Conservation (phyloP, 306 rosid species). For the Boehmeria nivea region DNA sequence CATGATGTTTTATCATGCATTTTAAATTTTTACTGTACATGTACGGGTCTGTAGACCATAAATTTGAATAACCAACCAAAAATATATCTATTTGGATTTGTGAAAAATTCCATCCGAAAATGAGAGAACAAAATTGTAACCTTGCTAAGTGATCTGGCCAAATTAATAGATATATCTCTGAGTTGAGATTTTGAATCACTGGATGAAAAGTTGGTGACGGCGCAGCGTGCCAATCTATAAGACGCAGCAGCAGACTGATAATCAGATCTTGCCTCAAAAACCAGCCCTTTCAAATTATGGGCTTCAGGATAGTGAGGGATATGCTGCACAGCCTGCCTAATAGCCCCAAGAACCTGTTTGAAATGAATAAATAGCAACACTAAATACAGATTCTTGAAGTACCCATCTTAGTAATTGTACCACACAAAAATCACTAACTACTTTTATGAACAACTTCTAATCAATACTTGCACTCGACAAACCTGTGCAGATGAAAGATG, state of each 20-base stretch:
- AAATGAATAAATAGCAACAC: constrained; percentile 8
- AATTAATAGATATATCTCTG: constrained; percentile 65
- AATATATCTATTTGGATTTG: no score
- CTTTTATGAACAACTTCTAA: no score
- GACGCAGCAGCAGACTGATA: constrained; percentile 64
- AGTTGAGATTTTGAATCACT: constrained; percentile 38
- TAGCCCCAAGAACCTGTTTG: constrained; percentile 89
- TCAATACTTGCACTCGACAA: constrained; percentile 22
- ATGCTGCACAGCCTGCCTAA: constrained; percentile 81
- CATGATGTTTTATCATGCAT: no score
- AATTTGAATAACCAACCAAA: constrained; percentile 9
- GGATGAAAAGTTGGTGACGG: constrained; percentile 34
- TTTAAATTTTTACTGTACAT: no score
- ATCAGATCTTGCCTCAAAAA: constrained; percentile 71
- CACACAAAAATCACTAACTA: no score
- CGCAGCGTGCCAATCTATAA: constrained; percentile 66
- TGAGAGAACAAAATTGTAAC: constrained; percentile 22
- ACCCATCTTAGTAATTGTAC: background rate
- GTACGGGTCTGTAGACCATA: background rate
- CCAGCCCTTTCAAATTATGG: constrained; percentile 79
- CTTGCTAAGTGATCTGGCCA: constrained; percentile 74
- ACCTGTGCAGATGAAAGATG: constrained; percentile 88
- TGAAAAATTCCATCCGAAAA: no score
- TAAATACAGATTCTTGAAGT: constrained; percentile 2
- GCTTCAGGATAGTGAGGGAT: constrained; percentile 85